phyloP scores from a whole-genome alignment of 208 protist species.

The Lotmaria passim region DNA sequence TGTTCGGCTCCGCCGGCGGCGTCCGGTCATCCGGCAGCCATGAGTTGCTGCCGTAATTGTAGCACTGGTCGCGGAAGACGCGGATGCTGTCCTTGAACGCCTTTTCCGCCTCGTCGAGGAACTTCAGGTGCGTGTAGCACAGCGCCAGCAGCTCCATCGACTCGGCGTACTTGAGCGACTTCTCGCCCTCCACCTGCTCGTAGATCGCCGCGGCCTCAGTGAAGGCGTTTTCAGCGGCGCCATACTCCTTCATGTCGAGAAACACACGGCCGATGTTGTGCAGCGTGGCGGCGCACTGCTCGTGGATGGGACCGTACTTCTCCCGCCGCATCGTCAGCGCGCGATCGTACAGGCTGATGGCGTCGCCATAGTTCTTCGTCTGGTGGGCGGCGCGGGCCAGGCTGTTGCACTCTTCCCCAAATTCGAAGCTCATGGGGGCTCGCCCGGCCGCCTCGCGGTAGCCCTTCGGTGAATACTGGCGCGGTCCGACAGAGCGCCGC shows the following conservation, averaged over 20 bases:
- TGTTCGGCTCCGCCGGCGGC: conserved; percentile 72
- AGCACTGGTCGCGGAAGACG: conserved; percentile 80
- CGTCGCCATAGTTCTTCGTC: conserved; percentile 90
- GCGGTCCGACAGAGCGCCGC: conserved; percentile 71
- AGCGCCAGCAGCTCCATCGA: conserved; percentile 83
- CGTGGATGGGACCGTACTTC: conserved; percentile 84
- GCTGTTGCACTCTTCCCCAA: conserved; percentile 87
- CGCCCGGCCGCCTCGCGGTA: conserved; percentile 82
- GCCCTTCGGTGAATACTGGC: conserved; percentile 86
- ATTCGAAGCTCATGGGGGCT: conserved; percentile 85
- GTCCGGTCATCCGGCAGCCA: conserved; percentile 73
- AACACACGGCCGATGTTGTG: conserved; percentile 90
- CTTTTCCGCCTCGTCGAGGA: conserved; percentile 90
- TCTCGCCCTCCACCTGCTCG: conserved; percentile 75
- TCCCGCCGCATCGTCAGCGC: conserved; percentile 82
- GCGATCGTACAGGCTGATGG: conserved; percentile 86
- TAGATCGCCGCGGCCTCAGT: conserved; percentile 90
- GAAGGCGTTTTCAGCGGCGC: conserved; percentile 87
- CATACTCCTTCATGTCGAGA: conserved; percentile 91
- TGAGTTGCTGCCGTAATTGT: conserved; percentile 79
- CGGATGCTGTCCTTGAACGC: conserved; percentile 90
- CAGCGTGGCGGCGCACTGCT: conserved; percentile 81
- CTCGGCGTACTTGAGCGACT: conserved; percentile 83
- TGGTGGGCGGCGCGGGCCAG: conserved; percentile 84
- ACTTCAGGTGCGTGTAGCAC: conserved; percentile 84